These are phyloP conservation scores for Cladosporium sp. DNA, from an alignment of 2,329 filamentous ascomycete genomes.

Conservation along the genomic window DNA sequence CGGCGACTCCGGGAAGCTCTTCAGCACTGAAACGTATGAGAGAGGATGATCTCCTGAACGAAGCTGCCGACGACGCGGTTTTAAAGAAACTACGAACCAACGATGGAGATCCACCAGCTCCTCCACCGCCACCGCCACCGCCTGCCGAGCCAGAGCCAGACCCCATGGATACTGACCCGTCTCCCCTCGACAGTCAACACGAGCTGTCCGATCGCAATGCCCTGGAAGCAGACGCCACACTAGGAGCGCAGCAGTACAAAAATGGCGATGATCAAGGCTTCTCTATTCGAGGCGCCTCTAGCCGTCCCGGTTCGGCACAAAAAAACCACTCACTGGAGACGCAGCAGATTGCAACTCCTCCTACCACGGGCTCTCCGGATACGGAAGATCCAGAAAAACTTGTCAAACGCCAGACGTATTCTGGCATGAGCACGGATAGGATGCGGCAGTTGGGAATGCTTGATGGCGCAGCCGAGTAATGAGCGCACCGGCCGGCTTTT, in stretches of 20 bases:
- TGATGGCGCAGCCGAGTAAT: conserved; percentile 21
- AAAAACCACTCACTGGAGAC: conserved; percentile 28
- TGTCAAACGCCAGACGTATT: conserved; percentile 22
- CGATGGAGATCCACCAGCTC: conserved; percentile 26
- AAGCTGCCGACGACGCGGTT: conserved; percentile 28
- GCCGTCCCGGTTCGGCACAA: conserved; percentile 16
- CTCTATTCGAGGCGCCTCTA: conserved; percentile 24
- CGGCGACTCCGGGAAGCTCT: conserved; percentile 24
- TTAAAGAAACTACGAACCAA: conserved; percentile 30
- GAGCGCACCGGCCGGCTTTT: too few relatives aligned
- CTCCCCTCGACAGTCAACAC: conserved; percentile 26
- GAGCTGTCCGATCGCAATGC: not conserved
- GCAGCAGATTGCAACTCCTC: conserved; percentile 43
- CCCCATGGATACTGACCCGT: conserved; percentile 13
- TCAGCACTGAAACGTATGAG: conserved; percentile 24
- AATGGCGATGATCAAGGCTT: conserved; percentile 23
- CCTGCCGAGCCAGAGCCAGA: conserved; percentile 27
- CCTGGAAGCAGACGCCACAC: conserved; percentile 12
- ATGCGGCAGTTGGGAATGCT: conserved; percentile 30
- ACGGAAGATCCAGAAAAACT: conserved; percentile 27
- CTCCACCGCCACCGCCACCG: conserved; percentile 39
- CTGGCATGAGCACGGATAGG: conserved; percentile 33
- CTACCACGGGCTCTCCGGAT: conserved; percentile 34
- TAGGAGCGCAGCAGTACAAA: conserved; percentile 12
- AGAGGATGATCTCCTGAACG: conserved; percentile 28